A percentile compares a stretch with the other conserved stretches of the same genome.
These are phyloP conservation scores for Penicillium occitanis DNA, from an alignment of 2,329 filamentous ascomycete genomes.

Conservation along the genomic window DNA sequence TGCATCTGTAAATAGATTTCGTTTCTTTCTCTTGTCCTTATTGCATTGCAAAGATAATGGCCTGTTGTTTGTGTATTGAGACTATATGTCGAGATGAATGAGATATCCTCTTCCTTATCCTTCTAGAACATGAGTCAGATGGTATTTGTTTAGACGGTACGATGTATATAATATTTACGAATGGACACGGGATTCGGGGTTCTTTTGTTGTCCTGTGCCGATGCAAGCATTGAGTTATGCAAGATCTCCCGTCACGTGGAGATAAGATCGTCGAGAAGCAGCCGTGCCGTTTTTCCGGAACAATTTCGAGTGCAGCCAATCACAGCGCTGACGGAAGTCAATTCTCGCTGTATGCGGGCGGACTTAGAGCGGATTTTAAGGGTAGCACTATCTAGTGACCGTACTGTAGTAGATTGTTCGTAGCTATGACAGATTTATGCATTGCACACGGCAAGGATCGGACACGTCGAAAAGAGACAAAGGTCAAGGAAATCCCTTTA, in stretches of 20 bases:
- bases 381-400: neutral
- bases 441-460: neutral
- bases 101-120: neutral
- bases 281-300: neutral
- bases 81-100: neutral
- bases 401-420: too few relatives aligned
- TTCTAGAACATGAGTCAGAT: neutral
- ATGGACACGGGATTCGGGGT: neutral
- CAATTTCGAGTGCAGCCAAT: neutral
- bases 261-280: neutral
- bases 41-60: neutral
- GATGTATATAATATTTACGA: too few relatives aligned
- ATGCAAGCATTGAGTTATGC: neutral
- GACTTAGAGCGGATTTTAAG: neutral
- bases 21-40: neutral
- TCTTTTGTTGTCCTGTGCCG: neutral
- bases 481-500: neutral
- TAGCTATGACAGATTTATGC: neutral
- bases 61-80: neutral
- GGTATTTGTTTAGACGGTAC: too few relatives aligned
- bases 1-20: slow-evolving; percentile 17
- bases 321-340: neutral
- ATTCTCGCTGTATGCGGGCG: neutral
- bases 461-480: neutral
- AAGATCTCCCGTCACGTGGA: neutral